Base-by-base conservation (phyloP, 176 grass and related monocot genomes). In the Dactylis glomerata region DNA sequence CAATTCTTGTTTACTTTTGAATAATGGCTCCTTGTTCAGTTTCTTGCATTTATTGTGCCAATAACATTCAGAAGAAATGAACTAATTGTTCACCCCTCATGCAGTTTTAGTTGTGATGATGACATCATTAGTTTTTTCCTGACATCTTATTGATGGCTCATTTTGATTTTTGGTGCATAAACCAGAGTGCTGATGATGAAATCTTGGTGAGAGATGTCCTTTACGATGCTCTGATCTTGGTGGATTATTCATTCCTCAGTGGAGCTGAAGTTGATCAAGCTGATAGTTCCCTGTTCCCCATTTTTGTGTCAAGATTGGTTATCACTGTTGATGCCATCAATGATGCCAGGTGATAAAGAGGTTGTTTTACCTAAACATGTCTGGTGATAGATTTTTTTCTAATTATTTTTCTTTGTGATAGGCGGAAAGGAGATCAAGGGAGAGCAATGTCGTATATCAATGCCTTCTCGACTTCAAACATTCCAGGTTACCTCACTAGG, bases 201-300 rank as follows among this genome's bases (percentile, higher is more conserved):
- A 82, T 78, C 54, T 85, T 99, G 90, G 86, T 91, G 52, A 87
- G 96, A 65, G 93, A 92, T 80, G 77, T 92, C 54, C 89, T 99
- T 72, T 94, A 83, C 84, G 96, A 99, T 94, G 86, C 96, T 81
- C 85, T 99, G 65, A 96, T 99, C 42, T 83, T 95, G 80, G 92
- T 92, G 64, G 91, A 99, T 87, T 96, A 99, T 90, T 96, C 96
- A 82, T 96, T 99, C 78, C 82, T 96, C 82, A 79, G 82, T 45
- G 83, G 79, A 84, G 82, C 83, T 87, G 87, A 74, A 86, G 84
- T 90, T 68, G 86, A 92, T 77, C 84, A 89, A 79, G 85, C 87
- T 77, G 91, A 95, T 83, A 74, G 80, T 78, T 92, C 86, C 66
- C 68, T 86, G 59, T 85, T 96, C n/a, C 87, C 66, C 44, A 88